Evolutionary conservation across 208 protist species (phyloP).

Genomic region (Acanthamoeba royreba): DNA sequence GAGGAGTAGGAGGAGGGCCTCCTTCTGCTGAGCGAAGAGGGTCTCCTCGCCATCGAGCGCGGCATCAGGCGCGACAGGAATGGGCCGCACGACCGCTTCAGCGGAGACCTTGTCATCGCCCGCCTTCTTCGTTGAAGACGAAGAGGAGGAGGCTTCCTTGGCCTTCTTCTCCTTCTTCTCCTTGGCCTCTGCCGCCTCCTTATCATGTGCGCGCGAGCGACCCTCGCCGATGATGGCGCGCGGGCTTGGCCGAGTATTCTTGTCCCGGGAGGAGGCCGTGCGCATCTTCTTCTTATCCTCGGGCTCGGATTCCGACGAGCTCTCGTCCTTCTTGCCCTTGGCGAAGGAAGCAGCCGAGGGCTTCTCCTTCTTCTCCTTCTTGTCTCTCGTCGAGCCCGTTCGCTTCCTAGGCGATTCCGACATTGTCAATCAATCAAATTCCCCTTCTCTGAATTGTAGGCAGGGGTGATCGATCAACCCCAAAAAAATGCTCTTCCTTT

Average conservation of each 20-base stretch:
- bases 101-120: not conserved
- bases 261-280: not conserved
- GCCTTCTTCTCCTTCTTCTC: not conserved
- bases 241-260: not conserved
- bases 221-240: not conserved
- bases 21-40: slow-evolving; percentile 57
- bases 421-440: no score
- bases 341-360: no score
- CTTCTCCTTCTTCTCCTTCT: not conserved
- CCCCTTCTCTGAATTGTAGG: no score
- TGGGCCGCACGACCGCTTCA: slow-evolving; percentile 41
- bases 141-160: not conserved
- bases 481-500: no score
- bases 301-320: not conserved
- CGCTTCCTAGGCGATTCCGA: no score
- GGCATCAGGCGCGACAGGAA: slow-evolving; percentile 23
- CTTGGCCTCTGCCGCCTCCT: not conserved
- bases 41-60: slow-evolving; percentile 55
- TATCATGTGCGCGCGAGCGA: not conserved
- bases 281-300: not conserved
- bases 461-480: no score
- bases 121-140: not conserved
- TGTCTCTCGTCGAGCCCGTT: not conserved
- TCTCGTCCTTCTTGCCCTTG: not conserved
- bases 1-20: slow-evolving; percentile 57